These are phyloP conservation scores for Arabidopsis lyrata DNA, from an alignment of 441 rosid species.

Conservation along the genomic window DNA sequence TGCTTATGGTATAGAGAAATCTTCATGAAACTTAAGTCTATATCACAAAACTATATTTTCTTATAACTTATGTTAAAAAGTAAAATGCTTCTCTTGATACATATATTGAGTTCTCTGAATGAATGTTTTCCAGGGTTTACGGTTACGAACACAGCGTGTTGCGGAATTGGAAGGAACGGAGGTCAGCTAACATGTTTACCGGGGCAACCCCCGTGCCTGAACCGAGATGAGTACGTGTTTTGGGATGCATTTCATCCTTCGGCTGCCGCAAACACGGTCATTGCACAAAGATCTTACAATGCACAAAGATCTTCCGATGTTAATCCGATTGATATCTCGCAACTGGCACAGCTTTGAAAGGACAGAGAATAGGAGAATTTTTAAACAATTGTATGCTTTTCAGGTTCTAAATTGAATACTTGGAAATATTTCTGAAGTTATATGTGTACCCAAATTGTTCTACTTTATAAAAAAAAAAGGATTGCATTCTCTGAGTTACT, in stretches of 20 bases:
- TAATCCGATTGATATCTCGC: conserved; percentile 75
- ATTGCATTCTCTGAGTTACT: background rate
- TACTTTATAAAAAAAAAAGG: background rate
- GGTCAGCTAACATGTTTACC: conserved; percentile 94
- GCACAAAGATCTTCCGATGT: conserved; percentile 70
- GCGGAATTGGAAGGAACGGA: conserved; percentile 92
- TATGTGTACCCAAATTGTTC: conserved; percentile 10
- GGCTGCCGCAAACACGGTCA: conserved; percentile 67
- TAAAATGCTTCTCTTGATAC: background rate
- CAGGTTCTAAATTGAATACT: conserved; percentile 10
- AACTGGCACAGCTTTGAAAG: conserved; percentile 63
- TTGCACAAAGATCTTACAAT: conserved; percentile 75
- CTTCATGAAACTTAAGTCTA: background rate
- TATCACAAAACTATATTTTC: background rate
- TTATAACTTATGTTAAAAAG: background rate
- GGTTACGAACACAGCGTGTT: conserved; percentile 79
- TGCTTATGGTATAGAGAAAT: conserved; percentile 47
- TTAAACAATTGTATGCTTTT: conserved; percentile 4
- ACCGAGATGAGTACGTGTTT: conserved; percentile 67
- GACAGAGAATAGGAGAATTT: conserved; percentile 9
- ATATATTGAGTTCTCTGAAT: background rate
- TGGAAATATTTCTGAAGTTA: conserved; percentile 16
- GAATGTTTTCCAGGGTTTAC: conserved; percentile 55
- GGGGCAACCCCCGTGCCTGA: conserved; percentile 61
- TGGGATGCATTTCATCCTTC: conserved; percentile 96